Evolutionary conservation across 495 filamentous ascomycete genomes (phyloP).

Genomic region (Neurospora sp.): DNA sequence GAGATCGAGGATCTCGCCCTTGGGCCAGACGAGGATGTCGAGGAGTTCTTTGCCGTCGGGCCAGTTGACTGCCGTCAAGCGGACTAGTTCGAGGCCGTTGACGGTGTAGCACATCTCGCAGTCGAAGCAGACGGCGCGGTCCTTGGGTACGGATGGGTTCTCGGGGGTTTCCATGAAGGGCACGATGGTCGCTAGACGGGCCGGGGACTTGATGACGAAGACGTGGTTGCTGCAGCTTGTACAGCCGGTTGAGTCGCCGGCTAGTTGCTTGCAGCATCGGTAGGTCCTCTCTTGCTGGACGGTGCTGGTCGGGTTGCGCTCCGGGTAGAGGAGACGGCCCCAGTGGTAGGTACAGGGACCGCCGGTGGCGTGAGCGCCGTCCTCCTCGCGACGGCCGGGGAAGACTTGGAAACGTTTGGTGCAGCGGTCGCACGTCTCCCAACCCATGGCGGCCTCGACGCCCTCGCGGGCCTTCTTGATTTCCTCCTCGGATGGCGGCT

Average conservation of each 20-base stretch:
- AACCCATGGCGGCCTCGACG: constrained; percentile 55
- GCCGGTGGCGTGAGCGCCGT: constrained; percentile 68
- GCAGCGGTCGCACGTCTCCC: constrained; percentile 85
- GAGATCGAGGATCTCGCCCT: constrained; percentile 77
- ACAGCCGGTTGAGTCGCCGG: constrained; percentile 67
- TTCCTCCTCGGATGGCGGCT: constrained; percentile 43
- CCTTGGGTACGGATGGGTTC: constrained; percentile 35
- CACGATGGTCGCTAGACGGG: constrained; percentile 63
- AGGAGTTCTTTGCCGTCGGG: constrained; percentile 62
- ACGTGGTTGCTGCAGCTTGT: constrained; percentile 61
- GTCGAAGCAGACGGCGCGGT: constrained; percentile 65
- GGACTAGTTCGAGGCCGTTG: constrained; percentile 74
- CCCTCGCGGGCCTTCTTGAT: constrained; percentile 48
- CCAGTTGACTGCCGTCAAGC: constrained; percentile 81
- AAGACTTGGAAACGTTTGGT: constrained; percentile 81
- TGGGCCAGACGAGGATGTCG: constrained; percentile 76
- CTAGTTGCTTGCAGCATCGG: constrained; percentile 63
- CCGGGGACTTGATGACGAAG: constrained; percentile 70
- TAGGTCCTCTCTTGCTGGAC: constrained; percentile 45
- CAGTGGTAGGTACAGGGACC: constrained; percentile 72
- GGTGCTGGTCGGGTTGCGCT: constrained; percentile 24
- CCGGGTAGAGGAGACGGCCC: constrained; percentile 48
- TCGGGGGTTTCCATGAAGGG: constrained; percentile 70
- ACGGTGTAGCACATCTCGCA: constrained; percentile 97
- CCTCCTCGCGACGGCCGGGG: constrained; percentile 67